Evolutionary conservation across 1,284 basidiomycete genomes (phyloP), one percentile per base, ranked within the genome.

Genomic region (Cystobasidium pallidum): DNA sequence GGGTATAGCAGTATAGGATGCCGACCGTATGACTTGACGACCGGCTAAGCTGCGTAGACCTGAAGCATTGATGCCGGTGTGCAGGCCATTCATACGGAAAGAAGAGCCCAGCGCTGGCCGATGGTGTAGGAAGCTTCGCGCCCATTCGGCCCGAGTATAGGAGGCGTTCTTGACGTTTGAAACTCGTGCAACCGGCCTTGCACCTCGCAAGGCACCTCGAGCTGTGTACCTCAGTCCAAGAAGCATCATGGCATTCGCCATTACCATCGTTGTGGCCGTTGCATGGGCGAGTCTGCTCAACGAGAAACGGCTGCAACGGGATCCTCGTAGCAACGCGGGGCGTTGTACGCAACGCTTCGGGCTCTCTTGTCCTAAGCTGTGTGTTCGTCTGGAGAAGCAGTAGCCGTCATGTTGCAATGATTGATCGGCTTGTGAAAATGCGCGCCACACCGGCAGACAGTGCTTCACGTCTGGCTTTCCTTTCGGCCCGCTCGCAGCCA

Each of bases 61-160:
- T 13, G 51, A 54, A 15, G 30, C 41, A 30, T n/a, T 51, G 26
- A 49, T 36, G 45, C 62, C 45, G 4, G 62, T 64, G 43, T 64
- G 62, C 26, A 64, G 62, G 45, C 62, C 45, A 51, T 51, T 64
- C 62, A 64, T 64, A 47, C 45, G 62, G 34, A 49, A 49, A 51
- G 47, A 36, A 28, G 62, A 43, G 21, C 45, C 43, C 3, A 64
- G 47, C n/a, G 62, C 30, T 19, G 62, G 62, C 21, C 62, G 62
- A 2, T 61, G 62, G 28, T 64, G 45, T 28, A 64, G 24, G 45
- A 64, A 52, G 28, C 28, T 32, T 26, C 39, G 62, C 45, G 51
- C 45, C 28, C 34, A 13, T n/a, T 64, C 34, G 2, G 47, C 26
- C 3, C 62, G 62, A 47, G 26, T 32, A 47, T 49, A 51, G n/a